A percentile compares a stretch with the other conserved stretches of the same genome.
phyloP scores from a whole-genome alignment of 2,329 filamentous ascomycete species.

The Colletotrichum tamarilloi region DNA sequence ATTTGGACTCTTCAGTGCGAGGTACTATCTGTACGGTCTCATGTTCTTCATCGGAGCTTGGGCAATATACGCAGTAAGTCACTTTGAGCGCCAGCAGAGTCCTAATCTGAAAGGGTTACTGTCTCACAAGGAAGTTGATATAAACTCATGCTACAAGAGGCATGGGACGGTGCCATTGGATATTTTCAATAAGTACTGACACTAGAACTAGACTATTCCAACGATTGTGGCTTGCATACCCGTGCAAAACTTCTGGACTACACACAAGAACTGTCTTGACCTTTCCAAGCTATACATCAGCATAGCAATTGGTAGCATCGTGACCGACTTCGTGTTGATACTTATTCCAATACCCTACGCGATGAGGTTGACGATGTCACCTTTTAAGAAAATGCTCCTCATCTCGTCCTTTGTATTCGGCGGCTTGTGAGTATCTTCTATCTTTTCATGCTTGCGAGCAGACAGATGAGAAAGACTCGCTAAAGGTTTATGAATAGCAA shows the following conservation, averaged over 20 bases:
- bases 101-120: background rate
- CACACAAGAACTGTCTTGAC: conserved; percentile 26
- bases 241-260: conserved; percentile 28
- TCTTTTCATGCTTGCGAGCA: fast-evolving
- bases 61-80: conserved; percentile 27
- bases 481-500: background rate
- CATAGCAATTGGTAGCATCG: conserved; percentile 28
- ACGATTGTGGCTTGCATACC: conserved; percentile 25
- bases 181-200: background rate
- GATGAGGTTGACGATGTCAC: conserved; percentile 4
- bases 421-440: background rate
- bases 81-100: background rate
- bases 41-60: conserved; percentile 26
- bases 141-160: background rate
- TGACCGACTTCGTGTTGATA: conserved; percentile 15
- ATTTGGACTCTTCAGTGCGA: conserved; percentile 26
- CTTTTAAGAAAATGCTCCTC: background rate
- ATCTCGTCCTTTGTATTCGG: conserved; percentile 4
- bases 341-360: conserved; percentile 9
- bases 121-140: background rate
- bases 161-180: background rate
- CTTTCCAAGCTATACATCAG: conserved; percentile 26
- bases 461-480: too few species aligned
- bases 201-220: conserved; percentile 6
- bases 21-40: conserved; percentile 18